Evolutionary conservation across 495 filamentous ascomycete species (phyloP), one percentile per base, ranked within the genome.

Genomic region (Wilcoxina mikolae): DNA sequence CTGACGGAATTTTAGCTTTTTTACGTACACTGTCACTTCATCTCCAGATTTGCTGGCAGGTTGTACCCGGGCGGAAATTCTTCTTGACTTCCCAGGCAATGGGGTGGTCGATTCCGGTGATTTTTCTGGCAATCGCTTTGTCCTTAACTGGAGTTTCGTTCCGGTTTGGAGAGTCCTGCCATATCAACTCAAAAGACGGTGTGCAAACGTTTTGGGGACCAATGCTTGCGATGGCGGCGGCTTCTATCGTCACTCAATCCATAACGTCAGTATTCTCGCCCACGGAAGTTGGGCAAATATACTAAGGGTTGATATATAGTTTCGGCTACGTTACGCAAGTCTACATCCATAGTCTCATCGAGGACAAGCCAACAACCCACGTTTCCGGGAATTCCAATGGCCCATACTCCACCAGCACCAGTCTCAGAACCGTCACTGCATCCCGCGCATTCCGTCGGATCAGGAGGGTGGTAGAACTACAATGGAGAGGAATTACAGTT

Each of bases 41-140:
- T 67, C 78, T 98, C 11, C 93, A 96, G 69, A 94, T 98, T 43
- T 94, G 87, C 72, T 98, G 93, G 93, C 86, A 96, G 65, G 73
- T 93, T 18, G 79, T 90, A 3, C 81, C 93, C 5, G 93, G 91
- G 2, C 76, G 77, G 18, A 87, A 80, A 57, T 95, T 94, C 69
- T 95, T 95, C 80, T 87, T 85, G 76, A 76, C 75, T 57, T 80
- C 93, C 10, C 80, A 94, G 60, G 71, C 77, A 5, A 70, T 78
- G 42, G 91, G 93, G 56, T 94, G 89, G 82, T 87, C 80, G 7
- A 73, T 96, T 39, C 86, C 88, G 1, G 75, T 78, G 27, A 65
- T 86, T 23, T 82, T 84, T 41, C 73, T 89, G 23, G 72, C 81
- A 1, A 68, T 85, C 15, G 83, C 86, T 57, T 75, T 96, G 54